Evolutionary conservation across 257 asterid genomes (phyloP).

Genomic region (Lycium barbarum): DNA sequence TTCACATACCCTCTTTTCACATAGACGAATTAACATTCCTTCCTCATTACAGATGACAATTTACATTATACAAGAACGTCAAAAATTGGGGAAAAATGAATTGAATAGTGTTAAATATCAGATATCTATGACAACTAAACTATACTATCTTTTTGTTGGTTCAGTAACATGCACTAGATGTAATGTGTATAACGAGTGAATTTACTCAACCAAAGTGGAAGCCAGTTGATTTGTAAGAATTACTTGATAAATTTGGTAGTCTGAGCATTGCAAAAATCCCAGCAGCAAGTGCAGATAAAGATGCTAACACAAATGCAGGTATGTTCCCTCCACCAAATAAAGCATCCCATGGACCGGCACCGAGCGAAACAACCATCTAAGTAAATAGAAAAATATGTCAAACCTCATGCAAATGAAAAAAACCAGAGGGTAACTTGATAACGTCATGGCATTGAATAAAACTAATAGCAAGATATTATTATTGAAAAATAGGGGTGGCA

Average conservation of each 20-base stretch:
- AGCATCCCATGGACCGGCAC: constrained; percentile 99
- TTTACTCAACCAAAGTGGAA: constrained; percentile 68
- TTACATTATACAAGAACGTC: constrained; percentile 8
- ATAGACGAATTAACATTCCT: background rate
- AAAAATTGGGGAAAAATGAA: constrained; percentile 26
- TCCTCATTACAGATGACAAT: constrained; percentile 12
- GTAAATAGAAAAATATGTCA: background rate
- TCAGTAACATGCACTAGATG: background rate
- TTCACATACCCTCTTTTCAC: background rate
- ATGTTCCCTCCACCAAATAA: constrained; percentile 94
- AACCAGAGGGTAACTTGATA: background rate
- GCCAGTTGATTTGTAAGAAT: constrained; percentile 70
- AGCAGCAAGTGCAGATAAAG: constrained; percentile 74
- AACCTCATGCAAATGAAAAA: constrained; percentile 6
- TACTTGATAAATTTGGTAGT: constrained; percentile 74
- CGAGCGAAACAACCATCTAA: constrained; percentile 95
- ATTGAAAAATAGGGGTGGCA: background rate
- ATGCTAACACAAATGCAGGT: constrained; percentile 93
- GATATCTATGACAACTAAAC: constrained; percentile 3
- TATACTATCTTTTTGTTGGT: constrained; percentile 7
- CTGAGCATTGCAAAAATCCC: constrained; percentile 71
- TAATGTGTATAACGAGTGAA: background rate
- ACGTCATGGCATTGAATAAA: background rate
- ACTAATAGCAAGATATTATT: background rate
- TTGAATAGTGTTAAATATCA: constrained; percentile 22